Evolutionary conservation across 2,329 filamentous ascomycete genomes (phyloP).

Genomic region (Mycosphaerella sp.): DNA sequence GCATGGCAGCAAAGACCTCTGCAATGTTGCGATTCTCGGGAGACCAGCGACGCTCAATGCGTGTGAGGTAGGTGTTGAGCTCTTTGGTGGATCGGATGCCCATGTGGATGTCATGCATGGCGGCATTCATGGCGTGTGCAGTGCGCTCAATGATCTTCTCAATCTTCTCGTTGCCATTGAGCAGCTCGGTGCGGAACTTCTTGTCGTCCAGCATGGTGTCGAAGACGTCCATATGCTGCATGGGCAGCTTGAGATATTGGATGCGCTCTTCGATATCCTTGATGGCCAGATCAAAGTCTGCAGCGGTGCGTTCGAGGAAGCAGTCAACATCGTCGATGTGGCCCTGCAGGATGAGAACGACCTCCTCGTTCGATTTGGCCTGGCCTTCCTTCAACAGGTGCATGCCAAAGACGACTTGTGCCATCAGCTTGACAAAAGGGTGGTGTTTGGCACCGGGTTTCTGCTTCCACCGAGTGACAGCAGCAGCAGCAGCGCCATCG

Average conservation of each 20-base stretch:
- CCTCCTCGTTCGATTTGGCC: constrained; percentile 82
- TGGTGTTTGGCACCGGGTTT: constrained; percentile 71
- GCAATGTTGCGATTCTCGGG: constrained; percentile 54
- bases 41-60: constrained; percentile 50
- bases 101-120: constrained; percentile 69
- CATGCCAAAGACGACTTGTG: constrained; percentile 90
- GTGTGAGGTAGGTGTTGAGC: constrained; percentile 67
- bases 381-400: constrained; percentile 78
- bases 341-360: constrained; percentile 78
- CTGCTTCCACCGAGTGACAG: constrained; percentile 67
- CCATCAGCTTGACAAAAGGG: constrained; percentile 80
- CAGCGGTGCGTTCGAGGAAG: constrained; percentile 77
- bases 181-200: constrained; percentile 71
- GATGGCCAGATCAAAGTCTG: constrained; percentile 73
- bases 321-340: constrained; percentile 93
- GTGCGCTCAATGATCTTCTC: constrained; percentile 83
- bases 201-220: constrained; percentile 82
- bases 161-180: constrained; percentile 83
- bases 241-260: constrained; percentile 70
- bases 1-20: constrained; percentile 82
- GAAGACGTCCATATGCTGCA: constrained; percentile 76
- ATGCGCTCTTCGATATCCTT: constrained; percentile 75
- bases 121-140: constrained; percentile 65
- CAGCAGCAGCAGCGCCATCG: constrained; percentile 61
- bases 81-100: constrained; percentile 69